These are phyloP conservation scores for Blechomonas ayalai DNA, from an alignment of 208 protist species.

Conservation along the genomic window DNA sequence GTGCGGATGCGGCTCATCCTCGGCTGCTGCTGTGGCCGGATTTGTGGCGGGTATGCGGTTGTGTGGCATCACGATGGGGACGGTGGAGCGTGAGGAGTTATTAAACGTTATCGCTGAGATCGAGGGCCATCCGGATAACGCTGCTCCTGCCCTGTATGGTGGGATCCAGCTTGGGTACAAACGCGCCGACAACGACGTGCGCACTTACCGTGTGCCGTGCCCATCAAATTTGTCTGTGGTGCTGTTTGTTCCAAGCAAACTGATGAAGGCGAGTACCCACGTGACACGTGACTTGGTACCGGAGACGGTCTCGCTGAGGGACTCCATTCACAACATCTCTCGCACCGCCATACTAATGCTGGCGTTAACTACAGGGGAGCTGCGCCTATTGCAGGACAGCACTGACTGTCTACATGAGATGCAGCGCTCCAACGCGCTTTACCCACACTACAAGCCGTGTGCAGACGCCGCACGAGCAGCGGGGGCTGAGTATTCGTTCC, in stretches of 20 bases:
- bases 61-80: slow-evolving; percentile 69
- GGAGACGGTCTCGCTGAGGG: slow-evolving; percentile 37
- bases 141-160: slow-evolving; percentile 90
- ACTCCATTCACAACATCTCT: slow-evolving; percentile 91
- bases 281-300: slow-evolving; percentile 78
- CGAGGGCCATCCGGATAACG: slow-evolving; percentile 92
- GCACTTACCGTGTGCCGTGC: slow-evolving; percentile 77
- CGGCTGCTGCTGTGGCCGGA: slow-evolving; percentile 84
- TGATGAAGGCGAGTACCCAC: slow-evolving; percentile 86
- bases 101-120: slow-evolving; percentile 77
- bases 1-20: slow-evolving; percentile 87
- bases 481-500: slow-evolving; percentile 71
- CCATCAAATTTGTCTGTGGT: slow-evolving; percentile 71
- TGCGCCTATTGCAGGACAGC: slow-evolving; percentile 56
- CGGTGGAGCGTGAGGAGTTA: slow-evolving; percentile 56
- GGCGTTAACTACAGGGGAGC: slow-evolving; percentile 57
- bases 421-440: slow-evolving; percentile 58
- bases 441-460: slow-evolving; percentile 72
- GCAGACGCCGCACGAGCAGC: slow-evolving; percentile 44
- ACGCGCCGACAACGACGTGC: slow-evolving; percentile 12
- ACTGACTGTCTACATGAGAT: slow-evolving; percentile 83
- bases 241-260: slow-evolving; percentile 83
- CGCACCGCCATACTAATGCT: slow-evolving; percentile 83
- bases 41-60: slow-evolving; percentile 88
- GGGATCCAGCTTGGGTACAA: slow-evolving; percentile 86